A percentile compares a stretch with the other conserved stretches of the same genome.
Conservation (phyloP, 192 early-diverging fungal species). For the Coemansia aciculifera region DNA sequence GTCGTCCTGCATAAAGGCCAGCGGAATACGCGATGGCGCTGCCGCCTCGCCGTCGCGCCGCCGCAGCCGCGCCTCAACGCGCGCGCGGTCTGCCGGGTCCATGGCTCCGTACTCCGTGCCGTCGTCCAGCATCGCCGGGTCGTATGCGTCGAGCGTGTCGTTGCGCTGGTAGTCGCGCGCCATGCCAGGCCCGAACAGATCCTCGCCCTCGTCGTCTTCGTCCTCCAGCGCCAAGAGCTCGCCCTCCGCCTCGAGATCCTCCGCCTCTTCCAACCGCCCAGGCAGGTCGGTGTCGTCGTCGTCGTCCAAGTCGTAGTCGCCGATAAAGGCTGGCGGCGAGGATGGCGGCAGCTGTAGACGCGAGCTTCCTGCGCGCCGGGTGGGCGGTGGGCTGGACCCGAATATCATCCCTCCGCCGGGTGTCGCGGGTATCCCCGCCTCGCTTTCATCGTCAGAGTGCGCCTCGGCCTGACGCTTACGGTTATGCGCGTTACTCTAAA, state of each 20-base stretch:
- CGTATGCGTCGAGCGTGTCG: slow-evolving; percentile 72
- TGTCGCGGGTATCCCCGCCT: slow-evolving; percentile 30
- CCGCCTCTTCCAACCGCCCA: slow-evolving; percentile 25
- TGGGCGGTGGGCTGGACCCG: slow-evolving; percentile 47
- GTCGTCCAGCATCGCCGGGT: slow-evolving; percentile 82
- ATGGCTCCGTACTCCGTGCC: slow-evolving; percentile 66
- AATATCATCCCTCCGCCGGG: slow-evolving; percentile 52
- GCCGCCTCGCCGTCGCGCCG: slow-evolving; percentile 81
- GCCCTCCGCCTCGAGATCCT: slow-evolving; percentile 41
- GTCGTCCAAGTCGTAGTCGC: slow-evolving; percentile 13
- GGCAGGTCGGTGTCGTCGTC: slow-evolving; percentile 27
- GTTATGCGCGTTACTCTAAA: slow-evolving; percentile 26
- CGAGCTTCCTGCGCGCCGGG: slow-evolving; percentile 28
- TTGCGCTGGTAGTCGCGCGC: slow-evolving; percentile 85
- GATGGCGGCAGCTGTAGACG: slow-evolving; percentile 41
- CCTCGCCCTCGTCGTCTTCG: slow-evolving; percentile 83
- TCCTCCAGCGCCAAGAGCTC: slow-evolving; percentile 48
- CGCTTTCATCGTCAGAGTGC: slow-evolving; percentile 37
- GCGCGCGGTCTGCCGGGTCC: slow-evolving; percentile 68
- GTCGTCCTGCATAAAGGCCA: slow-evolving; percentile 85
- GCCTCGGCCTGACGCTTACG: slow-evolving; percentile 49
- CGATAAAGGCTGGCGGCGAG: slow-evolving; percentile 43
- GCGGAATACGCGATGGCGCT: slow-evolving; percentile 66
- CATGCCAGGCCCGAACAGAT: slow-evolving; percentile 86
- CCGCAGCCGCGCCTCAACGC: slow-evolving; percentile 76